Conservation (phyloP, 2,329 filamentous ascomycete genomes). For the Mariannaea elegans region DNA sequence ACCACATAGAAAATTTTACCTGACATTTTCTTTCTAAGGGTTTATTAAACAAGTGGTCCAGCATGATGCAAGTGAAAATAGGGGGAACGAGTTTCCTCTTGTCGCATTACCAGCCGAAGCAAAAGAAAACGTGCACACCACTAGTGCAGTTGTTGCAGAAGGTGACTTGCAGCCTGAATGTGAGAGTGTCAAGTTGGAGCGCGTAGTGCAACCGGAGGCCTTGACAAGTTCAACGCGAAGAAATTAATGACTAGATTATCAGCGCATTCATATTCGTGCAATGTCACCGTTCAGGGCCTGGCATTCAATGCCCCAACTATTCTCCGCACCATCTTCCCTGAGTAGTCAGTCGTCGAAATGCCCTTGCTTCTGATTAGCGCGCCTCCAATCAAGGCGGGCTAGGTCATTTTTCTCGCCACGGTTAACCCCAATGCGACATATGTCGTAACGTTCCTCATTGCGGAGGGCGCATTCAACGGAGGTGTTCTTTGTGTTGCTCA, state of each 20-base stretch:
- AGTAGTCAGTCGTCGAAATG: slow-evolving; percentile 56
- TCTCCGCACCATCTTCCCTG: slow-evolving; percentile 68
- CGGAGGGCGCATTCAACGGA: slow-evolving; percentile 19
- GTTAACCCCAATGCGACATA: slow-evolving; percentile 58
- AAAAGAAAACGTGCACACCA: too few species aligned
- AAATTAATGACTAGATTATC: slow-evolving; percentile 66
- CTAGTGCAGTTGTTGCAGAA: too few species aligned
- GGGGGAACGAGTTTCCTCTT: too few species aligned
- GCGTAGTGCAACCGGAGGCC: slow-evolving; percentile 63
- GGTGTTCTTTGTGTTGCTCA: slow-evolving; percentile 54
- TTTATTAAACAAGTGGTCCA: too few species aligned
- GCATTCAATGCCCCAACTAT: slow-evolving; percentile 72
- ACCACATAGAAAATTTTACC: too few species aligned
- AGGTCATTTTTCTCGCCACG: slow-evolving; percentile 68
- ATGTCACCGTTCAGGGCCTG: slow-evolving; percentile 71
- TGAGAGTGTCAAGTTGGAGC: slow-evolving; percentile 54
- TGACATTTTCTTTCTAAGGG: too few species aligned
- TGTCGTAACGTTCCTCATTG: slow-evolving; percentile 65
- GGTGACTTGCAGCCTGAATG: too few species aligned
- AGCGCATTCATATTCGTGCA: slow-evolving; percentile 68
- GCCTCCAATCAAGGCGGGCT: slow-evolving; percentile 67
- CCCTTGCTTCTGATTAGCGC: slow-evolving; percentile 62
- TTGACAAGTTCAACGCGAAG: slow-evolving; percentile 64
- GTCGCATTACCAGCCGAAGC: too few species aligned
- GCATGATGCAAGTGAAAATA: too few species aligned